Evolutionary conservation across 2,329 filamentous ascomycete species (phyloP).

Genomic region (Botrytis porri): DNA sequence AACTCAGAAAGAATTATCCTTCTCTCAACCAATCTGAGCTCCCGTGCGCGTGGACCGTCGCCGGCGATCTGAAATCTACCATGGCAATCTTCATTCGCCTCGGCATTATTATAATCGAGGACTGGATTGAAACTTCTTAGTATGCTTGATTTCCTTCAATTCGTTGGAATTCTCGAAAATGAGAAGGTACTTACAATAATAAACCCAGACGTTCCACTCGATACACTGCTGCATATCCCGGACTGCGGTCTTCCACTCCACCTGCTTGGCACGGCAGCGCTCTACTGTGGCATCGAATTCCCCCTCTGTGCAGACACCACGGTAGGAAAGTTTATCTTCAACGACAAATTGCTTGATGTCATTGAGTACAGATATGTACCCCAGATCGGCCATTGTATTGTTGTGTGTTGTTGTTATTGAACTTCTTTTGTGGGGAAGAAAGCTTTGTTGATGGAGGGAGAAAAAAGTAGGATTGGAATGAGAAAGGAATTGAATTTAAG

Average conservation of each 20-base stretch:
- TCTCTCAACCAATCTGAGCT: background rate
- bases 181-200: background rate
- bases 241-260: background rate
- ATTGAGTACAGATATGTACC: background rate
- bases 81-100: background rate
- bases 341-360: background rate
- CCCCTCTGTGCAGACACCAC: background rate
- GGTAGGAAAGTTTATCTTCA: background rate
- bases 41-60: background rate
- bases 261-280: background rate
- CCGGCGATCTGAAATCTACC: background rate
- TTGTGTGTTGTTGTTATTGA: background rate
- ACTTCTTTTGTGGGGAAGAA: background rate
- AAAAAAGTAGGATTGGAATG: background rate
- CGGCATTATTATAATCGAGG: background rate
- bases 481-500: background rate
- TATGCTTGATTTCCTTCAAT: no score
- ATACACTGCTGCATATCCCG: background rate
- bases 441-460: background rate
- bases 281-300: background rate
- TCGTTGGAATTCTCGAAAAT: no score
- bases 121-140: background rate
- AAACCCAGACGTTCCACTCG: background rate
- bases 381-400: background rate
- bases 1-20: background rate